Evolutionary conservation across 257 asterid genomes (phyloP), one percentile per base, ranked within the genome.

Genomic region (Solanum rostratum): DNA sequence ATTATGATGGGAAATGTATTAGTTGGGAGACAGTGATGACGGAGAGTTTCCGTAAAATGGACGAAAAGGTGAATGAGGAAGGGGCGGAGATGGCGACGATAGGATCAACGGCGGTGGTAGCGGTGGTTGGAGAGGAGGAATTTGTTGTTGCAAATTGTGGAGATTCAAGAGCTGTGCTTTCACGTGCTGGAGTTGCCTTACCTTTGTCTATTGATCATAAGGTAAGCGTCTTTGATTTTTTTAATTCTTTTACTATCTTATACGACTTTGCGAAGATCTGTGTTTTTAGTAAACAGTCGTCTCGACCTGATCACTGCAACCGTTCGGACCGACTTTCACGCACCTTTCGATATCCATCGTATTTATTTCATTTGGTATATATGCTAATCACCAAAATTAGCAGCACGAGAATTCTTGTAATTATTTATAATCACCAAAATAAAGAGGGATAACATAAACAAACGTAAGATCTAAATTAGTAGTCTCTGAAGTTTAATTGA

Each of bases 81-180:
- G 96, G 92, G n/a, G 85, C 85, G 11, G 87, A 86, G 41, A 91
- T 88, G 84, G 96, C 89, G 78, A 86, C 92, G 60, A 85, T 88
- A 81, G 97, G 98, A 10, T 89, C 98, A 15, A 94, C 98, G 2
- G 97, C 98, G 3, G 92, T 91, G 30, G 96, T 94, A 57, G 96
- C 94, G 78, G 92, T 93, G 87, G 92, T 93, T 0, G 96, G 96
- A 33, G 91, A 84, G 85, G 91, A 90, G 57, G 95, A 86, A 88
- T 80, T 94, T 81, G 93, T 94, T 87, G 93, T 93, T 45, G 97
- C 97, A 0, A 91, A 93, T 80, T 94, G 97, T 84, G 98, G 97
- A 5, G 98, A 94, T 86, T 92, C 98, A 0, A 91, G 98, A 87
- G 98, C 93, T 12, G 98, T 94, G 59, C 86, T 94, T 16, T 90